phyloP scores from a whole-genome alignment of 2,329 filamentous ascomycete species.

The Achaetomium macrosporum region DNA sequence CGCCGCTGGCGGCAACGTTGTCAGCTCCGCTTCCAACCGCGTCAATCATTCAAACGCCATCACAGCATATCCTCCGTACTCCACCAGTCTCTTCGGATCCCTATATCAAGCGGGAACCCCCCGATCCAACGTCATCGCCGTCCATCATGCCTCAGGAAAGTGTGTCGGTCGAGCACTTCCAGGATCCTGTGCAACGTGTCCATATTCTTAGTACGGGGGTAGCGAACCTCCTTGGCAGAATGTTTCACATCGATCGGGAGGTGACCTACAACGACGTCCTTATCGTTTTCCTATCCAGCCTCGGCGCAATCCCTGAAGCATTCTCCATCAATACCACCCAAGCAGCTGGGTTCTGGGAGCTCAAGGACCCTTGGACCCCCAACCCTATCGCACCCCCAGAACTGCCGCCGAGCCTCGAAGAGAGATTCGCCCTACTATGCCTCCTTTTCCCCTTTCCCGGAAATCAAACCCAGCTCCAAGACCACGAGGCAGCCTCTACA shows the following conservation, averaged over 20 bases:
- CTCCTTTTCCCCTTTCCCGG: slow-evolving; percentile 8
- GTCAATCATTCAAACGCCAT: not conserved
- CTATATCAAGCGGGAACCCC: slow-evolving; percentile 3
- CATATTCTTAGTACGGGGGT: not conserved
- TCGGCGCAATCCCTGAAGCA: not conserved
- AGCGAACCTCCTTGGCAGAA: not conserved
- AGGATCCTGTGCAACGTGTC: not conserved
- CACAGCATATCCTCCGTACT: too few relatives aligned
- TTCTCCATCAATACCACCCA: not conserved
- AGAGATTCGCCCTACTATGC: slow-evolving; percentile 12
- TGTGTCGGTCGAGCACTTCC: not conserved
- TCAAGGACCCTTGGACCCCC: slow-evolving; percentile 2
- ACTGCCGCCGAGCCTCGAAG: not conserved
- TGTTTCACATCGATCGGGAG: not conserved
- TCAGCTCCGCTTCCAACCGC: not conserved
- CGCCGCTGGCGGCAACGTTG: not conserved
- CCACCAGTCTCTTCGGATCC: not conserved
- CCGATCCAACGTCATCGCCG: not conserved
- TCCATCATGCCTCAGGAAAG: not conserved
- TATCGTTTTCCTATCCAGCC: not conserved
- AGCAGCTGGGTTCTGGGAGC: not conserved
- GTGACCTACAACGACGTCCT: not conserved
- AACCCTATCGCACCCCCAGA: not conserved
- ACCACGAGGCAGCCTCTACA: not conserved
- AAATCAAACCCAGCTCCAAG: not conserved